Evolutionary conservation across 2,329 filamentous ascomycete species (phyloP).

Genomic region (Neofusicoccum laricinum): DNA sequence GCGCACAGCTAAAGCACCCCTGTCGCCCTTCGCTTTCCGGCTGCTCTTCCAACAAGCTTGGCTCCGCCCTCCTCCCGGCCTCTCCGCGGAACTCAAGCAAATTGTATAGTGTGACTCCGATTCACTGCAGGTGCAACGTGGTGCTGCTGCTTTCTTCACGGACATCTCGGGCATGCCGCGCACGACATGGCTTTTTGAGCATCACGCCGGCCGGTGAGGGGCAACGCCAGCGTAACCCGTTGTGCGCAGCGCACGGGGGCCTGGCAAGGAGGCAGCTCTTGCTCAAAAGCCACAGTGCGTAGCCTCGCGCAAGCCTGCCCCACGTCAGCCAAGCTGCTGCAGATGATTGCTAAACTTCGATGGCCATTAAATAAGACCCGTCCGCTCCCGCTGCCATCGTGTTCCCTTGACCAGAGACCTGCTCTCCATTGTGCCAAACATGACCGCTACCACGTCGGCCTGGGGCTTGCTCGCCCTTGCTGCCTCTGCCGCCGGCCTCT

Average conservation of each 20-base stretch:
- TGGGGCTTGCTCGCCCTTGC: neutral
- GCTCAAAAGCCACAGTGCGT: neutral
- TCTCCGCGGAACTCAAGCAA: neutral
- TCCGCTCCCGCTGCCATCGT: too few species aligned
- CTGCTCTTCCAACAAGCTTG: neutral
- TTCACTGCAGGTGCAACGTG: too few species aligned
- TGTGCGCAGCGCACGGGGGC: neutral
- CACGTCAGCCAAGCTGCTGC: conserved; percentile 3
- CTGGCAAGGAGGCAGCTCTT: neutral
- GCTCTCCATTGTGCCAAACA: neutral
- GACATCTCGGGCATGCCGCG: too few species aligned
- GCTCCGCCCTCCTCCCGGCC: neutral
- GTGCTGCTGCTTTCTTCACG: too few species aligned
- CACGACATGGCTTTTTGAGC: neutral
- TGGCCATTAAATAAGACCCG: neutral
- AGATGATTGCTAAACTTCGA: neutral
- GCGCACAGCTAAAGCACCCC: neutral
- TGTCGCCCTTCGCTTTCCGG: neutral
- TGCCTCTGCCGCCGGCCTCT: conserved; percentile 43
- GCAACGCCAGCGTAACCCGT: neutral
- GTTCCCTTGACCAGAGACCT: neutral
- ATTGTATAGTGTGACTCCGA: neutral
- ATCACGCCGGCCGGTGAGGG: neutral
- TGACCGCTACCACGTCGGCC: neutral
- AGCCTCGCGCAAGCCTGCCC: neutral